phyloP scores from a whole-genome alignment of 805 yeast genomes.

The Teunomyces funiuensis region DNA sequence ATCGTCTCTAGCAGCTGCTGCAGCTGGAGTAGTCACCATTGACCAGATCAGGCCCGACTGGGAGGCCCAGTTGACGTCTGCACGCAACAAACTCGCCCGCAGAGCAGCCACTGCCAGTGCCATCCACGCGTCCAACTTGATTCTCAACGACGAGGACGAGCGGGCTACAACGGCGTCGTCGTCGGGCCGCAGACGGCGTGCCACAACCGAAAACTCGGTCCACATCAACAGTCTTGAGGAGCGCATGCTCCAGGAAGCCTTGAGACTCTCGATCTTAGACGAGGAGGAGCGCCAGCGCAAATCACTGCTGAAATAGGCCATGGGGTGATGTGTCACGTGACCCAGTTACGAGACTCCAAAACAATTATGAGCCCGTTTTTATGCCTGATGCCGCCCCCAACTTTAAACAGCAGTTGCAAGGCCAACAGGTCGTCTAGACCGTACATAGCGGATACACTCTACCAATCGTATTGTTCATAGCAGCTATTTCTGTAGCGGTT shows the following conservation, averaged over 20 bases:
- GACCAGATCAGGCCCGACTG: conserved; percentile 92
- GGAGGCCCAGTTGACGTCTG: conserved; percentile 71
- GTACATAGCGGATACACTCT: no score
- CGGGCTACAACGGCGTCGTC: neutral
- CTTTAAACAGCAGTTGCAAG: no score
- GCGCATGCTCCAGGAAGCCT: conserved; percentile 81
- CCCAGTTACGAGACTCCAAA: conserved; percentile 7
- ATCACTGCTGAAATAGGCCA: no score
- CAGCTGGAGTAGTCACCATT: conserved; percentile 71
- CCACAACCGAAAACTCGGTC: conserved; percentile 8
- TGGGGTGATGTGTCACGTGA: no score
- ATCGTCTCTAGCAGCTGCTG: conserved; percentile 53
- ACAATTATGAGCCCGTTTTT: neutral
- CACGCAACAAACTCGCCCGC: conserved; percentile 75
- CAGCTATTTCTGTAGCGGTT: no score
- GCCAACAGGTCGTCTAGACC: no score
- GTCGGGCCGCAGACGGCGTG: conserved; percentile 26
- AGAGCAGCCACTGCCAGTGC: conserved; percentile 94
- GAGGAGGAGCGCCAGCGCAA: conserved; percentile 53
- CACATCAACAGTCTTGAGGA: conserved; percentile 45
- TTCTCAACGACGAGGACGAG: conserved; percentile 40
- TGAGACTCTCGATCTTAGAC: conserved; percentile 69
- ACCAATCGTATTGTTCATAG: no score
- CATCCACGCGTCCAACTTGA: conserved; percentile 80
- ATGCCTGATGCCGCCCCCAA: no score